Evolutionary conservation across 169 alveolate species (phyloP).

Genomic region (Theileria orientalis): DNA sequence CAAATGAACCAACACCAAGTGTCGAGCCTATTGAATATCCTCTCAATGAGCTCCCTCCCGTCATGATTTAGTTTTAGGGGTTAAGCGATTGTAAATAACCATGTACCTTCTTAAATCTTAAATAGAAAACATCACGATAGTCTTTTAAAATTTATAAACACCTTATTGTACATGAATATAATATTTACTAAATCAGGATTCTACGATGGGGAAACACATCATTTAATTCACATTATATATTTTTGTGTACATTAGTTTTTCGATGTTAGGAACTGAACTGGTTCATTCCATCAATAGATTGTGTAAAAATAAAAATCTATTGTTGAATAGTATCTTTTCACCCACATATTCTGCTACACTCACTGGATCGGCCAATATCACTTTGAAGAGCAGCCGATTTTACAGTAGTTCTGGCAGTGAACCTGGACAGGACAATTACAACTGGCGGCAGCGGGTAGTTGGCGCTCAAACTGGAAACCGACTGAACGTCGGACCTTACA

Average conservation of each 20-base stretch:
- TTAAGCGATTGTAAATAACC: not conserved
- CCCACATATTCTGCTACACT: not conserved
- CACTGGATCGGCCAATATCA: not conserved
- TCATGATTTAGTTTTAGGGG: not conserved
- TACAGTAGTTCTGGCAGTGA: no score
- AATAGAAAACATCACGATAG: not conserved
- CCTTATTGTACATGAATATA: not conserved
- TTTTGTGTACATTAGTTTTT: no score
- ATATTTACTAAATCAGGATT: not conserved
- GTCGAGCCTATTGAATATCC: constrained; percentile 59
- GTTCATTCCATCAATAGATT: no score
- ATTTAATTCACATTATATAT: no score
- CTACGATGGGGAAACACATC: not conserved
- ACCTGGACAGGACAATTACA: not conserved
- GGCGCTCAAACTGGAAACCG: constrained; percentile 46
- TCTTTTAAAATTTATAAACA: not conserved
- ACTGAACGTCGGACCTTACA: constrained; percentile 57
- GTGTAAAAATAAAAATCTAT: no score
- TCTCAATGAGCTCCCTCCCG: constrained; percentile 28
- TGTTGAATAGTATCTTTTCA: no score
- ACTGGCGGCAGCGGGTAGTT: constrained; percentile 44
- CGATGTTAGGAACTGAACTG: no score
- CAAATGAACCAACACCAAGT: constrained; percentile 77
- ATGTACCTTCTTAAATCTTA: no score
- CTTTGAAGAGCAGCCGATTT: no score